Base-by-base conservation (phyloP, 345 rosid genomes). In the Arabis alpina region DNA sequence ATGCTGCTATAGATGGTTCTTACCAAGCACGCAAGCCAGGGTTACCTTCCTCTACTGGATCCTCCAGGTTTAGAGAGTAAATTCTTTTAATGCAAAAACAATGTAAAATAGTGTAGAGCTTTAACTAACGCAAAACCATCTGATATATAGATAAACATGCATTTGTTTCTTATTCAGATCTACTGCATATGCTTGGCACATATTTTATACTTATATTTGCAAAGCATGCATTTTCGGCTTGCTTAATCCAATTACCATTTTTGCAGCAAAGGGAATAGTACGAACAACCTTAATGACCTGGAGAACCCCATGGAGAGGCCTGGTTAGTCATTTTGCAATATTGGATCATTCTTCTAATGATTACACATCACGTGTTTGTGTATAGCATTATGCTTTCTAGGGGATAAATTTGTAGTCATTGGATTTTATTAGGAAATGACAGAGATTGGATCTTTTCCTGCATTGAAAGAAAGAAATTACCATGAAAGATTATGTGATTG, bases 21-120 rank as follows among this genome's bases (percentile, higher is more conserved):
- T 64, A 88, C 82, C 77, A 89, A 79, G 56, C 85, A 74, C 82
- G 72, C 47, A 74, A 85, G 12, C 72, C 80, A 4, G 89, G 80
- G 42, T 84, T 86, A 60, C 72, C 86, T 65, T 85, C 97, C 71
- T 78, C 87, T n/a, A 51, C 68, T 27, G 84, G 88, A 68, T 75
- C 89, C 74, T 82, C 93, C 42, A 88, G 96, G 99, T 84, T 61
- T 47, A 75, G 67, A 57, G 55, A 76, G 5, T 15, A 59, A 4
- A 25, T 37, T 6, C 25, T 54, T 23, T 24, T 10, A 4, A 40
- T 62, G 63, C 55, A 62, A 62, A 42, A 61, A 44, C 54, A 28
- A 44, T 16, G 19, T 28, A 42, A 15, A 48, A 11, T 10, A 11
- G 0, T 6, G 10, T 43, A 19, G 27, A 32, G 14, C 54, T 19